phyloP scores from a whole-genome alignment of 768 basidiomycete species.

The Lyophyllum shimeji region DNA sequence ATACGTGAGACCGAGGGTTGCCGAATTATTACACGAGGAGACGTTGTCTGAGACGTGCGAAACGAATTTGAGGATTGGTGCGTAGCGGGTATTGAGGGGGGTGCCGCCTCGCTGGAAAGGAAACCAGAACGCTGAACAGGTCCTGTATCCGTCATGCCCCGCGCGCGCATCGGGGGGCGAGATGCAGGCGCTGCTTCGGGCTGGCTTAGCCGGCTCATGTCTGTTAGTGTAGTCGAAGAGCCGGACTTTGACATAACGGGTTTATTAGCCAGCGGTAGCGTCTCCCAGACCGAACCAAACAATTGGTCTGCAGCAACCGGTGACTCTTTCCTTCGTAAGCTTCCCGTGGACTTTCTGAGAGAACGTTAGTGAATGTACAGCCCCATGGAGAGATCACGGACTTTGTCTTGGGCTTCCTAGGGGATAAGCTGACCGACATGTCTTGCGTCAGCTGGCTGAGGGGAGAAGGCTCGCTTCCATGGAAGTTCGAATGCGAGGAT shows the following conservation, averaged over 20 bases:
- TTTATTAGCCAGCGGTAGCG: conserved; percentile 14
- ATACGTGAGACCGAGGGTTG: conserved; percentile 43
- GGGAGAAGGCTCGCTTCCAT: conserved; percentile 28
- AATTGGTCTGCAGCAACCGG: conserved; percentile 19
- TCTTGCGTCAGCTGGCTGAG: conserved; percentile 2
- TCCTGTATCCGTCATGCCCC: conserved; percentile 48
- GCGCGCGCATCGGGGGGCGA: conserved; percentile 44
- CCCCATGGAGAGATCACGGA: conserved; percentile 6
- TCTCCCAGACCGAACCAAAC: conserved; percentile 24
- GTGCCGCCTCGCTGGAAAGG: conserved; percentile 18
- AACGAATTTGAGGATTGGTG: conserved; percentile 14
- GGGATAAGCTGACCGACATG: background rate
- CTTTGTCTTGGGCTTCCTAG: conserved; percentile 17
- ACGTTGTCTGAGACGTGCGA: conserved; percentile 16
- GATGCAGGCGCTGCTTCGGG: conserved; percentile 26
- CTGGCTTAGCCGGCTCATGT: conserved; percentile 32
- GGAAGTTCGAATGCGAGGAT: conserved; percentile 50
- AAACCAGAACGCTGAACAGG: conserved; percentile 31
- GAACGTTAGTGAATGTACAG: conserved; percentile 1
- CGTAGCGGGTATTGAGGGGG: conserved; percentile 8
- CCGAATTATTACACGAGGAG: conserved; percentile 39
- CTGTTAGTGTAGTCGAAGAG: conserved; percentile 31
- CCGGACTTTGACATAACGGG: conserved; percentile 24
- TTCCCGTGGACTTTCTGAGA: conserved; percentile 28
- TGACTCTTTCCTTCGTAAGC: conserved; percentile 25